A percentile compares a stretch with the other conserved stretches of the same genome.
These are phyloP conservation scores for Collybiopsis confluens DNA, from an alignment of 768 basidiomycete genomes.

Conservation along the genomic window DNA sequence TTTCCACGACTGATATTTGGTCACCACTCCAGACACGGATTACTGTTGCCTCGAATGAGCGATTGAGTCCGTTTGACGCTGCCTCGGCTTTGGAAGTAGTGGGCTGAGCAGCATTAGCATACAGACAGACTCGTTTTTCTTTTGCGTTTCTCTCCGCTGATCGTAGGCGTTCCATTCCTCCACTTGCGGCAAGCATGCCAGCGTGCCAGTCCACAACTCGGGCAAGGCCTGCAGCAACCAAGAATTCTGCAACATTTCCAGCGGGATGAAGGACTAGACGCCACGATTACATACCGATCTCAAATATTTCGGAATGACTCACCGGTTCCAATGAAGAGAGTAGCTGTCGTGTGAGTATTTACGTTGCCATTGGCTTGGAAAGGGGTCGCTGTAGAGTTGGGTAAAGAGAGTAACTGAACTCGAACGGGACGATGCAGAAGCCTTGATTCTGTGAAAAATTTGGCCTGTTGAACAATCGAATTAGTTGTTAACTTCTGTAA, in stretches of 20 bases:
- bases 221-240: conserved; percentile 81
- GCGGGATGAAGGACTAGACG: conserved; percentile 77
- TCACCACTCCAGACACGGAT: conserved; percentile 90
- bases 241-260: conserved; percentile 90
- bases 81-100: conserved; percentile 45
- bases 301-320: conserved; percentile 17
- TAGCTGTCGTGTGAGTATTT: conserved; percentile 61
- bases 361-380: conserved; percentile 61
- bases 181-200: conserved; percentile 80
- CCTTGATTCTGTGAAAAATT: conserved; percentile 89
- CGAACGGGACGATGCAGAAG: conserved; percentile 77
- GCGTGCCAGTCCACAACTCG: conserved; percentile 98
- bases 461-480: conserved; percentile 62
- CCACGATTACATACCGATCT: background rate
- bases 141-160: conserved; percentile 80
- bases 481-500: background rate
- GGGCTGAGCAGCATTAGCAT: conserved; percentile 48
- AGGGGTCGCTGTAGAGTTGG: conserved; percentile 72
- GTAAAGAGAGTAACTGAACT: conserved; percentile 76
- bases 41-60: conserved; percentile 78
- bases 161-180: conserved; percentile 85
- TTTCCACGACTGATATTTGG: conserved; percentile 77
- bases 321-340: conserved; percentile 88
- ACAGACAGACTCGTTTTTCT: conserved; percentile 67
- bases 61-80: conserved; percentile 36